Evolutionary conservation across 306 rosid species (phyloP), one percentile per base, ranked within the genome.

Genomic region (Trifolium fragiferum): DNA sequence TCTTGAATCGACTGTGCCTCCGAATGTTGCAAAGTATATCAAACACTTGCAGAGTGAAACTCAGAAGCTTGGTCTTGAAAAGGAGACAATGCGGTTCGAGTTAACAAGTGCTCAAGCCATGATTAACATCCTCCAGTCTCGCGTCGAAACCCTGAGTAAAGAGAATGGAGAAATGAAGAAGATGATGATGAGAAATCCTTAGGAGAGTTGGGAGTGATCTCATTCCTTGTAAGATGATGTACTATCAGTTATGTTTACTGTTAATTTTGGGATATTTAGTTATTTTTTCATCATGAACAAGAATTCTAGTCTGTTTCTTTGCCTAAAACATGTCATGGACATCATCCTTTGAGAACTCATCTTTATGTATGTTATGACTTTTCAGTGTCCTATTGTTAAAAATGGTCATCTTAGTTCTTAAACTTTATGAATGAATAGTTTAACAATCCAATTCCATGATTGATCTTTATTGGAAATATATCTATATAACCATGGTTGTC

Each of bases 21-120:
- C 98, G 1, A 84, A 83, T 81, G 89, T 89, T 33, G 62, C 77
- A 71, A 90, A 95, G 68, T 85, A 86, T 84, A 86, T 95, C 78
- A 87, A 84, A 30, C 79, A 87, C 38, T 35, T 95, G 90, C 92
- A 90, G 79, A 68, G 60, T 11, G 98, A 95, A 80, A 83, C 86
- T 15, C 95, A 79, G 79, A 88, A 85, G 80, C 77, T 89, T 18
- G 55, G 89, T 1, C 82, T 87, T 27, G 99, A 95, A 78, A 87
- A 86, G 82, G 98, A 95, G 83, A 82, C 93, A 0, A 70, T 89
- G 86, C 92, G 84, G 82, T 92, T 95, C 32, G 99, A 95, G 83
- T 80, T 90, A 87, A 89, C 83, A 87, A 95, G 99, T 8, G 88
- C 98, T 33, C 97, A 90, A 68, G 85, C 99, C 13, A 88, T 87